These are phyloP conservation scores for Penicillium lividum DNA, from an alignment of 495 filamentous ascomycete genomes.

Conservation along the genomic window DNA sequence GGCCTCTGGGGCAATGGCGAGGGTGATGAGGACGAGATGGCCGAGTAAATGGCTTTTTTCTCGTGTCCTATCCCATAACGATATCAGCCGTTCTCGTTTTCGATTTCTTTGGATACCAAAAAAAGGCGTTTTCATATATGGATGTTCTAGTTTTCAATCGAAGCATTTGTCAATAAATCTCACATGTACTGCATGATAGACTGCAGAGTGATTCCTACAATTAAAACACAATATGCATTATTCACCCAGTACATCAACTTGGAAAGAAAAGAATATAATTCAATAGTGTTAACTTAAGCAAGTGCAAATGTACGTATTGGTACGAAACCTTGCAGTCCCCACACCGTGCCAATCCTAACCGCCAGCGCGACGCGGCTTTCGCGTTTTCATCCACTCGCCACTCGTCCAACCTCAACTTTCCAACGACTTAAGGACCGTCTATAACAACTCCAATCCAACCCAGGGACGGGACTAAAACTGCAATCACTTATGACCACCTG, in stretches of 20 bases:
- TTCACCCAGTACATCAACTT: no score
- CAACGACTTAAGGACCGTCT: neutral
- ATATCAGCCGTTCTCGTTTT: constrained; percentile 30
- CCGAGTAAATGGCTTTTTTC: constrained; percentile 33
- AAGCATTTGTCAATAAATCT: constrained; percentile 14
- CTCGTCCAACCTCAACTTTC: constrained; percentile 6
- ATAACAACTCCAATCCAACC: neutral
- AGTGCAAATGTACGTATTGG: neutral
- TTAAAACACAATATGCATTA: neutral
- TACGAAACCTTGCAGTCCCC: constrained; percentile 9
- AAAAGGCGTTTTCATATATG: constrained; percentile 33
- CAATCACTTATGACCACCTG: neutral
- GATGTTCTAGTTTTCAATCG: constrained; percentile 10
- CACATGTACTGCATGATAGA: neutral
- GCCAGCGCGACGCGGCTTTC: constrained; percentile 28
- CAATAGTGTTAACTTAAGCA: neutral
- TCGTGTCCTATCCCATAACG: constrained; percentile 19
- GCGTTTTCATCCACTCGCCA: constrained; percentile 23
- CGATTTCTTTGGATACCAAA: constrained; percentile 38
- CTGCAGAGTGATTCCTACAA: neutral
- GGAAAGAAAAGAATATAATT: neutral
- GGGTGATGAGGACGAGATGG: constrained; percentile 47
- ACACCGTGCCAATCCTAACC: constrained; percentile 14
- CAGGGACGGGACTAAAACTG: neutral
- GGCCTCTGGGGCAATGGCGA: constrained; percentile 79